These are phyloP conservation scores for Obelidium mucronatum DNA, from an alignment of 192 early-diverging fungal genomes.

Conservation along the genomic window DNA sequence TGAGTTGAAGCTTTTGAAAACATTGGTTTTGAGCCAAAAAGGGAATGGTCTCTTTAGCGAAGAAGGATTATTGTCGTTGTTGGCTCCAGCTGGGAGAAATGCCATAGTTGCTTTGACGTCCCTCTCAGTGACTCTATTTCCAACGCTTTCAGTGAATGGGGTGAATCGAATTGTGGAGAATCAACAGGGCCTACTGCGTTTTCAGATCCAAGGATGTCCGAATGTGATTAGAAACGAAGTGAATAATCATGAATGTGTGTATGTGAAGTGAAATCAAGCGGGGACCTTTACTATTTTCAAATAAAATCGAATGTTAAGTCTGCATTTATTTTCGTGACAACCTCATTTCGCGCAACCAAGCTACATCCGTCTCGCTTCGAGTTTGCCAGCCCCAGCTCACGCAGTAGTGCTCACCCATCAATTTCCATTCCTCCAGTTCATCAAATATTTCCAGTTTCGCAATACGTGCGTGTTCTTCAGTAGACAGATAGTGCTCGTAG, in stretches of 20 bases:
- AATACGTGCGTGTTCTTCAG: conserved; percentile 61
- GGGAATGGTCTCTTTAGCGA: not conserved
- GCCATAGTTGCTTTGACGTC: no score
- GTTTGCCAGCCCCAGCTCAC: conserved; percentile 60
- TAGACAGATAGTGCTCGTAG: conserved; percentile 47
- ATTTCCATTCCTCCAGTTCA: conserved; percentile 90
- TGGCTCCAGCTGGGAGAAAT: not conserved
- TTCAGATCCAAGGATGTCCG: no score
- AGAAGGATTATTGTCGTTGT: not conserved
- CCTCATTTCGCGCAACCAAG: not conserved
- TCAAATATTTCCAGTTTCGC: conserved; percentile 83
- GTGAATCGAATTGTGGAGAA: not conserved
- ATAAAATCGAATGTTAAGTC: not conserved
- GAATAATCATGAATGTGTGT: no score
- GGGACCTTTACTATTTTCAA: no score
- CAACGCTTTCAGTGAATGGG: not conserved
- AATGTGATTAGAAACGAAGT: no score
- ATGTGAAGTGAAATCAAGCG: no score
- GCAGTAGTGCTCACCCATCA: conserved; percentile 88
- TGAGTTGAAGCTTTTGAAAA: not conserved
- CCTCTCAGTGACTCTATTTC: no score
- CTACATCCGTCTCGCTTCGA: not conserved
- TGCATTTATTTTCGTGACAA: not conserved
- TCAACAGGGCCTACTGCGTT: not conserved
- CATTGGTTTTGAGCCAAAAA: not conserved